Base-by-base conservation (phyloP, 2,329 filamentous ascomycete genomes). In the Penicillium sp. region DNA sequence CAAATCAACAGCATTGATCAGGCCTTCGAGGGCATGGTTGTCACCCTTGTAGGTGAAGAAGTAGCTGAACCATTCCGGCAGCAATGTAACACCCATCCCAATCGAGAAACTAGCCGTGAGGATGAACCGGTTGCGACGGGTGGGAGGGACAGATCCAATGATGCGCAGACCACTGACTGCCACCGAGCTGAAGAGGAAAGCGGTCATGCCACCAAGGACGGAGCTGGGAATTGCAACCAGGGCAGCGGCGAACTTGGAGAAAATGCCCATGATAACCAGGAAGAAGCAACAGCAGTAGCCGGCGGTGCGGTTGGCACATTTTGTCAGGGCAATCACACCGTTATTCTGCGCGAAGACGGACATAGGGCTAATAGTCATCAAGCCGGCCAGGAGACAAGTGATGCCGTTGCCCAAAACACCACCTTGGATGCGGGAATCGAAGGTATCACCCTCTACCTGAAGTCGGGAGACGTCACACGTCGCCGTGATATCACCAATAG, bases 311-410 rank as follows among this genome's bases (percentile, higher is more conserved):
- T 87, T 88, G 1, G 86, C 86, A 63, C 86, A 89, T 26, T 85
- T 81, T 0, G 87, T 89, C 40, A 89, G 73, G 0, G 84, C 82
- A 55, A 88, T 88, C 56, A 87, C 86, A 60, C 85, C 86, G 68
- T 88, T 88, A 74, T 89, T 88, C 64, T 87, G 85, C 0, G 86
- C 85, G 62, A 88, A 88, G 0, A 83, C 85, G 2, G 82, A 83
- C 84, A 89, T 87, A 5, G 86, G 85, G 0, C 84, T 85, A 59
- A 87, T 86, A 7, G 87, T 89, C 68, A 81, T 84, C 35, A 89
- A 79, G 1, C 82, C 85, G 32, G 82, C 82, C 37, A 88, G 64
- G 46, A 88, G 74, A 59, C 85, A 84, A 61, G 85, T 87, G n/a
- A 89, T 68, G 0, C 86, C 85, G 64, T 88, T 86, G 1, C 85